Percentiles rank a stretch among this genome's conserved stretches.
These are phyloP conservation scores for Globisporangium perplexum DNA, from an alignment of 352 stramenopile species.

Conservation along the genomic window DNA sequence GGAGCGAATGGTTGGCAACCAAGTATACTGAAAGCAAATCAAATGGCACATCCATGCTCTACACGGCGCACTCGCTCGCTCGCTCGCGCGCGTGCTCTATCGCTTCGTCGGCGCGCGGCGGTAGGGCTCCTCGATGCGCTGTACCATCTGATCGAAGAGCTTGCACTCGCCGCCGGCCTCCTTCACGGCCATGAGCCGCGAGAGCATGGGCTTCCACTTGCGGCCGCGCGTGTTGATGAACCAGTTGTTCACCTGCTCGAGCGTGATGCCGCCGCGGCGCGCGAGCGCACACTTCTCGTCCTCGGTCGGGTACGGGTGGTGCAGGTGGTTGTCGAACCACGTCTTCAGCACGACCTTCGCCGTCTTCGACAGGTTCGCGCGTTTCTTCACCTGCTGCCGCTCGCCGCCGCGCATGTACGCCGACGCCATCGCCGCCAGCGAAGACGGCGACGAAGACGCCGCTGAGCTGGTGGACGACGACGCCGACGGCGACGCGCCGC, in stretches of 20 bases:
- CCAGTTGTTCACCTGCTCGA: slow-evolving; percentile 89
- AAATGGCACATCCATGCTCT: neutral
- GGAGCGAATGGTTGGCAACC: neutral
- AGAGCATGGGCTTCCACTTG: slow-evolving; percentile 86
- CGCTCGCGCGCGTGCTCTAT: slow-evolving; percentile 3
- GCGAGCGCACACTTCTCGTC: slow-evolving; percentile 75
- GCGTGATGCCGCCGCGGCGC: slow-evolving; percentile 61
- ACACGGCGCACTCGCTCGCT: neutral
- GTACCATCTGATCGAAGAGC: slow-evolving; percentile 71
- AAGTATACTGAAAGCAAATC: slow-evolving; percentile 1
- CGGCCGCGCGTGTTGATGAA: slow-evolving; percentile 84
- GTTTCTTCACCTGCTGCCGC: slow-evolving; percentile 47
- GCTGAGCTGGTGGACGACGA: neutral
- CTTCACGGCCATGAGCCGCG: slow-evolving; percentile 62
- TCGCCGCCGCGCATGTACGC: neutral
- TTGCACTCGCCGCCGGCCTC: slow-evolving; percentile 44
- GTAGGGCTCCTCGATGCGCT: slow-evolving; percentile 77
- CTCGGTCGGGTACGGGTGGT: slow-evolving; percentile 82
- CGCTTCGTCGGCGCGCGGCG: slow-evolving; percentile 23
- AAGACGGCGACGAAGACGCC: slow-evolving; percentile 1
- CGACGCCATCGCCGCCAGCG: neutral
- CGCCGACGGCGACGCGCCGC: neutral
- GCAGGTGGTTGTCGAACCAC: slow-evolving; percentile 84
- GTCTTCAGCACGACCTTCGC: slow-evolving; percentile 65
- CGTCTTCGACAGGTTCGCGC: slow-evolving; percentile 66